Evolutionary conservation across 177 flowering plant species (phyloP).

Genomic region (Vitis hybrid): DNA sequence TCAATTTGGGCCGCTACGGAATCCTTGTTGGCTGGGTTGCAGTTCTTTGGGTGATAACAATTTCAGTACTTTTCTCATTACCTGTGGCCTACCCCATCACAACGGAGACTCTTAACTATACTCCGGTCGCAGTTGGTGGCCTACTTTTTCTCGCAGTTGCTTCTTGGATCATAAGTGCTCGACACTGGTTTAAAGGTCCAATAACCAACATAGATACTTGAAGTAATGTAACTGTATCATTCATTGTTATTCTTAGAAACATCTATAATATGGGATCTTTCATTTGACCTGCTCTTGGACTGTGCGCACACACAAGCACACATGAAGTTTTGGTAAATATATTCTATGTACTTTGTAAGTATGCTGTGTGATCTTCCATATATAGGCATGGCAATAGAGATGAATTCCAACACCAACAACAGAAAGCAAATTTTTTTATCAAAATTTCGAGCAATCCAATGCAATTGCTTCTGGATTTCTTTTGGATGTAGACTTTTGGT

Average conservation of each 20-base stretch:
- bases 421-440: no score
- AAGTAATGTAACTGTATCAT: neutral
- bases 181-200: constrained; percentile 81
- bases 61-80: constrained; percentile 80
- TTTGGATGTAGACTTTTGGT: no score
- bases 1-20: constrained; percentile 78
- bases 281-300: neutral
- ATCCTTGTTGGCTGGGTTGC: constrained; percentile 84
- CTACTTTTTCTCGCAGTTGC: constrained; percentile 48
- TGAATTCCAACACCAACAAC: no score
- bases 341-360: no score
- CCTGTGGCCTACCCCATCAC: constrained; percentile 84
- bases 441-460: no score
- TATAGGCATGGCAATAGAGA: no score
- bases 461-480: no score
- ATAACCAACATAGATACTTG: constrained; percentile 48
- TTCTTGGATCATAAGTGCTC: constrained; percentile 63
- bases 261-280: neutral
- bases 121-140: constrained; percentile 88
- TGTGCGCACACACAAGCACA: no score
- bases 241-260: neutral
- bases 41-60: constrained; percentile 82
- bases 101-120: constrained; percentile 75
- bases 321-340: no score
- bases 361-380: no score